Evolutionary conservation across 495 filamentous ascomycete species (phyloP), one percentile per base, ranked within the genome.

Genomic region (Xylaria nigripes): DNA sequence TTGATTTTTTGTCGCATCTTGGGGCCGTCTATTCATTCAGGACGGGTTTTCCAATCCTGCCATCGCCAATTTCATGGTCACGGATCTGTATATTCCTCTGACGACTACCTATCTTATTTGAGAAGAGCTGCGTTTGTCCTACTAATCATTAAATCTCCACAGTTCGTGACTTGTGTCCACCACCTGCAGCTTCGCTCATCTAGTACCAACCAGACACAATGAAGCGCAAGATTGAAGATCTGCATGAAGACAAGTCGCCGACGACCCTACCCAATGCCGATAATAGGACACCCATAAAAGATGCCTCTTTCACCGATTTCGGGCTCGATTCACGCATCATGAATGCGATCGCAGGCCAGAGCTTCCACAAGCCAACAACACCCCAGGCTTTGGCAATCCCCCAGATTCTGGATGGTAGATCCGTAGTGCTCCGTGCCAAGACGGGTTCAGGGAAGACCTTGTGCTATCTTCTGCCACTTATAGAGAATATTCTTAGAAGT

Each of bases 391-490:
- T 85, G 68, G 88, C 86, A 5, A 95, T 98, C 60, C 94, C 93
- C 6, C 70, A 96, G 42, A 88, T 89, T 24, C 74, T 96, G n/a
- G 83, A 89, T 54, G 93, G 93, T 16, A 86, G 86, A 63, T 91
- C 96, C 77, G 85, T 98, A 51, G 71, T 97, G 42, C 89, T 89
- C 48, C 87, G 88, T 59, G 86, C 92, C 40, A 93, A 90, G 70
- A 96, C 91, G 18, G 91, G 91, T 24, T 93, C 90, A 18, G 92
- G 93, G 44, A 98, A 98, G 72, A 98, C 93, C 5, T 87, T 88
- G n/a, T 93, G 93, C 48, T 98, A 98, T 70, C 75, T 96, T n/a
- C 78, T 97, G 23, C 93, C 93, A 1, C 78, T 96, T 36, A 70
- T 97, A 36, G 85, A 95, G 58, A 74, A 77, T 21, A 87, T 95